Conservation (phyloP, 495 filamentous ascomycete genomes). For the Talaromyces trachyspermus region DNA sequence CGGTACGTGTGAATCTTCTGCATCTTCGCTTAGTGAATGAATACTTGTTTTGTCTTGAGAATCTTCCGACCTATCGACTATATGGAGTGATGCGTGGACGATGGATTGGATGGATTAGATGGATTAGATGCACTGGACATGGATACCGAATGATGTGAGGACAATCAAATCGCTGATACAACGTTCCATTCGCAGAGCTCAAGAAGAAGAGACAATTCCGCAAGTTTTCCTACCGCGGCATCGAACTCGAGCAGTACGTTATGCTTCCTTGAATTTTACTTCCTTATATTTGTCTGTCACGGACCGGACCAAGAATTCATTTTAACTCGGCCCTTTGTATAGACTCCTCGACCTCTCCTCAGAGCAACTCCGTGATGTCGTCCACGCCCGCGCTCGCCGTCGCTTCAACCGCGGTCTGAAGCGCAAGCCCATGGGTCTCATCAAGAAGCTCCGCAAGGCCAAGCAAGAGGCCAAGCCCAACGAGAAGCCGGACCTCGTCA, state of each 20-base stretch:
- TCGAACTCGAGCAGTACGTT: slow-evolving; percentile 96
- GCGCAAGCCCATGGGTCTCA: slow-evolving; percentile 99
- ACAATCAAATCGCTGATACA: slow-evolving; percentile 21
- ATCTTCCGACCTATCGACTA: neutral
- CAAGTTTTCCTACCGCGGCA: slow-evolving; percentile 99
- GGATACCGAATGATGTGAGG: slow-evolving; percentile 29
- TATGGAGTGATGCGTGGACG: slow-evolving; percentile 9
- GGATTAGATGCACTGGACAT: slow-evolving; percentile 19
- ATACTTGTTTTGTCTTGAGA: neutral
- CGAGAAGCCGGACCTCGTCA: slow-evolving; percentile 98
- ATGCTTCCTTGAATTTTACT: slow-evolving; percentile 26
- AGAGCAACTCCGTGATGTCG: slow-evolving; percentile 97
- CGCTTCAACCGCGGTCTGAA: slow-evolving; percentile 99
- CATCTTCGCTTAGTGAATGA: neutral
- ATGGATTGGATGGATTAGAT: slow-evolving; percentile 10
- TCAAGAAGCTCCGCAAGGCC: slow-evolving; percentile 99
- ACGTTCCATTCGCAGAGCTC: slow-evolving; percentile 54
- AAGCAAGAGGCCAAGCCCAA: slow-evolving; percentile 99
- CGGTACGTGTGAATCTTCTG: slow-evolving; percentile 45
- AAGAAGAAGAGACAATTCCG: slow-evolving; percentile 99
- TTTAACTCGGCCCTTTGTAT: slow-evolving; percentile 19
- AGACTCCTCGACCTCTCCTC: slow-evolving; percentile 97
- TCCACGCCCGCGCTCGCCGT: slow-evolving; percentile 96
- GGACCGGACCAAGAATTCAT: slow-evolving; percentile 51
- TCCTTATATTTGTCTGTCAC: slow-evolving; percentile 49